Percentiles rank a stretch among this genome's conserved stretches.
These are phyloP conservation scores for Annona cherimola DNA, from an alignment of 164 flowering plant species.

Conservation along the genomic window DNA sequence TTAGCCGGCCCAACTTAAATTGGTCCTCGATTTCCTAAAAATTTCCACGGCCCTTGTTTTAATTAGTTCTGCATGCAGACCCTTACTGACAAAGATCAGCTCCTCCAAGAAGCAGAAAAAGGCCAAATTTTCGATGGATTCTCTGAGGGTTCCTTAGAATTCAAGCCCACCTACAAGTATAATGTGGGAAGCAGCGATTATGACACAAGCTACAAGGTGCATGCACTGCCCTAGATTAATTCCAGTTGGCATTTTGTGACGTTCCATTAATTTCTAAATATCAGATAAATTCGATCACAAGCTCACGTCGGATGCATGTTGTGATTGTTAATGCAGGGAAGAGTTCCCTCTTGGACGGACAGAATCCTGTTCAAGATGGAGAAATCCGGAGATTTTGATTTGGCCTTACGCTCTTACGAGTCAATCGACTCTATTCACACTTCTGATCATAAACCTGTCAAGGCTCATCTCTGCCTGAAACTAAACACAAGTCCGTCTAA, in stretches of 20 bases:
- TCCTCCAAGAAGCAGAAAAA: constrained; percentile 61
- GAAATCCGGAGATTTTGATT: constrained; percentile 29
- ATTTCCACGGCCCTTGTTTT: neutral
- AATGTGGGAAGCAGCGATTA: constrained; percentile 61
- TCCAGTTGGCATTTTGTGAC: neutral
- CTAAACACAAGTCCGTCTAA: neutral
- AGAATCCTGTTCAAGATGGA: constrained; percentile 65
- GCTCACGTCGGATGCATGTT: neutral
- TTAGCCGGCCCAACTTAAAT: too few relatives aligned
- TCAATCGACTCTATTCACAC: constrained; percentile 49
- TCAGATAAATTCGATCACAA: too few relatives aligned
- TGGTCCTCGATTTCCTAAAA: too few relatives aligned
- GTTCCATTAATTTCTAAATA: too few relatives aligned
- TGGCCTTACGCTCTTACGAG: constrained; percentile 53
- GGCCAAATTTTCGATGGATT: constrained; percentile 67
- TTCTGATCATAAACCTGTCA: constrained; percentile 81
- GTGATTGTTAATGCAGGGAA: constrained; percentile 24
- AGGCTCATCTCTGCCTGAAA: constrained; percentile 62
- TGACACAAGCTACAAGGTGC: constrained; percentile 74
- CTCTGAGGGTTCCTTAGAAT: constrained; percentile 51
- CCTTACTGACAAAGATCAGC: constrained; percentile 63
- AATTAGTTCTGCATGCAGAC: constrained; percentile 4
- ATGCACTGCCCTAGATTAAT: constrained; percentile 4
- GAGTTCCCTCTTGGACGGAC: constrained; percentile 80
- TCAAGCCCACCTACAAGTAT: constrained; percentile 75